Evolutionary conservation across 2,329 filamentous ascomycete genomes (phyloP).

Genomic region (Colletotrichum godetiae): DNA sequence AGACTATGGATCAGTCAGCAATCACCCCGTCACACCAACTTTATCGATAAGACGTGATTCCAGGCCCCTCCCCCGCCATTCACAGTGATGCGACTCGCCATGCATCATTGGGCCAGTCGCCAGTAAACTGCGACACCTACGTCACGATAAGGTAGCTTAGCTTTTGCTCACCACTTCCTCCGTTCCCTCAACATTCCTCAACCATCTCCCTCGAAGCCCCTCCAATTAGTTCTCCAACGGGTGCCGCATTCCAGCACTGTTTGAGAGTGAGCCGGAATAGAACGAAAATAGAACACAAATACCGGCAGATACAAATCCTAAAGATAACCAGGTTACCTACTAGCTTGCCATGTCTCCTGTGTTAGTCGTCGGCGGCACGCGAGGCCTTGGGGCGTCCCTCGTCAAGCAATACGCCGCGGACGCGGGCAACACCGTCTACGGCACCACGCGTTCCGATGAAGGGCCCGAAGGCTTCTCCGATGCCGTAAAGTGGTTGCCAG

Average conservation of each 20-base stretch:
- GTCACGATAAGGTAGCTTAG: background rate
- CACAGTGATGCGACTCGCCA: background rate
- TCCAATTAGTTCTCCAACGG: slow-evolving; percentile 14
- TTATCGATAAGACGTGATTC: slow-evolving; percentile 34
- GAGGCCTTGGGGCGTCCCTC: slow-evolving; percentile 74
- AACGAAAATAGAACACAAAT: slow-evolving; percentile 13
- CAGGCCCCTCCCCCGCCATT: slow-evolving; percentile 10
- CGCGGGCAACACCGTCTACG: slow-evolving; percentile 63
- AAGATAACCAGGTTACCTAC: no score
- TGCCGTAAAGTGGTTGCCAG: slow-evolving; percentile 66
- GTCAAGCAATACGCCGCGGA: slow-evolving; percentile 66
- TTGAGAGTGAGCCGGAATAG: slow-evolving; percentile 9
- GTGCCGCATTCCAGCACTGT: slow-evolving; percentile 28
- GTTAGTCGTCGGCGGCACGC: slow-evolving; percentile 75
- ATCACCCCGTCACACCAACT: slow-evolving; percentile 10
- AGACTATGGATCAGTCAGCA: slow-evolving; percentile 12
- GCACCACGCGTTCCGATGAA: slow-evolving; percentile 64
- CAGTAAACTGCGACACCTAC: background rate
- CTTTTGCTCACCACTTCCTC: background rate
- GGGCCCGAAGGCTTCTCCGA: slow-evolving; percentile 55
- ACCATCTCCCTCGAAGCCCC: background rate
- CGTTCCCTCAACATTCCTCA: slow-evolving; percentile 17
- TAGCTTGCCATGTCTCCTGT: slow-evolving; percentile 56
- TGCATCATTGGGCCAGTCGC: background rate
- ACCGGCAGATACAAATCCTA: background rate